Base-by-base conservation (phyloP, 495 filamentous ascomycete genomes). In the Letharia columbiana region DNA sequence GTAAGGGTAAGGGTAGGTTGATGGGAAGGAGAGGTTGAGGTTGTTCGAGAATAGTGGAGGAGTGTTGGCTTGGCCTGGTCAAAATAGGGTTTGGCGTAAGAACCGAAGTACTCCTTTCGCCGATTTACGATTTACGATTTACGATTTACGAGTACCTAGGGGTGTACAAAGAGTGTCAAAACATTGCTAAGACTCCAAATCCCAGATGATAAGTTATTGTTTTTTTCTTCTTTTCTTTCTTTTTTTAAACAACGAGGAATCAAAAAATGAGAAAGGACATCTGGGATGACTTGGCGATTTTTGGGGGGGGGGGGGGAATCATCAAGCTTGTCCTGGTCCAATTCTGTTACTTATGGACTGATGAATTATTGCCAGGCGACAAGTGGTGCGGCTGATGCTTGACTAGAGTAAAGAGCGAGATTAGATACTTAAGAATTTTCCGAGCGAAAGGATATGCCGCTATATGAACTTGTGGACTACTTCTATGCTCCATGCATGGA, bases 351-450 rank as follows among this genome's bases (percentile, higher is more conserved):
- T 28, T 28, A 28, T 28, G 23, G 23, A 28, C 23, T 28, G 23
- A 28, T 39, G 37, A 39, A 39, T 39, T 39, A 45, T 20, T 50
- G 13, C 28, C 10, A 54, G 28, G 23, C 15, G 33, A 37, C 33
- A 57, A 57, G 17, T 57, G 54, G 54, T 57, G 54, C 54, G 54
- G 54, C 54, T 57, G 33, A 57, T 15, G 54, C 31, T n/a, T 57
- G 39, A 35, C 2, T 0, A 57, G 1, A 28, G 23, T 28, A 28
- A 28, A 28, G 23, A 28, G 23, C 23, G 23, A 28, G 23, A 28
- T 28, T 28, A 28, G 23, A 28, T 28, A 28, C 23, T 28, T 20
- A 10, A 37, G 13, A 57, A 57, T 18, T 20, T 57, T 57, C 54
- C 54, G 54, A 57, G 33, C 54, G 31, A 57, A 57, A 37, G 31